Base-by-base conservation (phyloP, 345 rosid genomes). In the Populus simonii region DNA sequence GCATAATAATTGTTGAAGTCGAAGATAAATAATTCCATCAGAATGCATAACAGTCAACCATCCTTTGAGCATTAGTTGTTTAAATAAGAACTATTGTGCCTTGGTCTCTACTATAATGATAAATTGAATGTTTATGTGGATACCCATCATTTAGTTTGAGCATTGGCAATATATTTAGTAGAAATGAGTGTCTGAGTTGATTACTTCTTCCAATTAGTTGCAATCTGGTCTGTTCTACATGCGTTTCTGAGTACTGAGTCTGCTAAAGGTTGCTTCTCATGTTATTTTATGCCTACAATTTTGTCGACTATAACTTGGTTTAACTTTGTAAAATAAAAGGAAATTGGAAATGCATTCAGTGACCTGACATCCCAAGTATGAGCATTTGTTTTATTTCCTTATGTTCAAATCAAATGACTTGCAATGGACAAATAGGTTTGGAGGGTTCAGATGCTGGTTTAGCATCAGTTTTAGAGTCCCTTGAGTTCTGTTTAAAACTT, bases 361-460 rank as follows among this genome's bases (percentile, higher is more conserved):
- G 59, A 18, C 59, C 8, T 53, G 59, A 53, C 23, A 53, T 53
- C 23, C 59, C 5, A 51, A 51, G 59, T 6, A 53, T 53, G 59
- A 17, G 59, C 12, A 36, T 66, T 67, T 45, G 43, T 68, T 31
- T 29, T 5, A 7, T 18, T 27, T 29, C 63, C 61, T 71, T 23
- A 65, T 18, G 16, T 36, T 22, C 36, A 31, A 25, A 13, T 41
- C 35, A 55, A 75, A 29, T 69, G 59, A 31, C 69, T 25, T 68
- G 63, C 70, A 51, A 66, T 66, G 47, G 79, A 33, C 79, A 74
- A 33, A 38, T 82, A 94, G 98, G 98, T 82, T 77, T 93, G 85
- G 95, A 92, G 80, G 95, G 97, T 74, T 94, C 92, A 76, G 98
- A 94, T 90, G 88, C 98, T 85, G 91, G 93, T 78, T 84, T 93